A percentile compares a stretch with the other conserved stretches of the same genome.
These are phyloP conservation scores for Alternaria panax DNA, from an alignment of 2,329 filamentous ascomycete species.

Conservation along the genomic window DNA sequence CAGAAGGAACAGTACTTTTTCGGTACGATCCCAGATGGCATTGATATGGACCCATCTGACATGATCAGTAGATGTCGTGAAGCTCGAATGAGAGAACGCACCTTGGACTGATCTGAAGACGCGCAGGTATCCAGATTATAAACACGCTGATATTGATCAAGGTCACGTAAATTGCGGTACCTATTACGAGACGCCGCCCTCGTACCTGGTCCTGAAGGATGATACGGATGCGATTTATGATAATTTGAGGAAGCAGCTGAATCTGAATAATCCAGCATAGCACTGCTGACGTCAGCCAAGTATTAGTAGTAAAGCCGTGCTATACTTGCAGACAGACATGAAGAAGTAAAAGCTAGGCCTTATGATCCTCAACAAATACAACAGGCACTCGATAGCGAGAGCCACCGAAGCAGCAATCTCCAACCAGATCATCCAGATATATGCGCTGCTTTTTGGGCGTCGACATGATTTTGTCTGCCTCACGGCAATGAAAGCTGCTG, in stretches of 20 bases:
- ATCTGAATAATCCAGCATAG: slow-evolving; percentile 38
- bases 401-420: slow-evolving; percentile 54
- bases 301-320: not conserved
- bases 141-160: slow-evolving; percentile 43
- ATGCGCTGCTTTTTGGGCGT: slow-evolving; percentile 42
- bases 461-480: slow-evolving; percentile 33
- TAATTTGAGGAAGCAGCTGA: slow-evolving; percentile 42
- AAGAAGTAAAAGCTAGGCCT: slow-evolving; percentile 45
- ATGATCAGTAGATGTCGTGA: not conserved
- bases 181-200: slow-evolving; percentile 23
- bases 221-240: slow-evolving; percentile 40
- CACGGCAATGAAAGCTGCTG: slow-evolving; percentile 42
- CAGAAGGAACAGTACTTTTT: slow-evolving; percentile 35
- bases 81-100: slow-evolving; percentile 1
- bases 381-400: slow-evolving; percentile 50
- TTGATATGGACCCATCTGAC: slow-evolving; percentile 33
- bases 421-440: slow-evolving; percentile 59
- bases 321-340: slow-evolving; percentile 34
- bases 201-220: slow-evolving; percentile 27
- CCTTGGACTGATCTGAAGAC: slow-evolving; percentile 30
- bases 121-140: slow-evolving; percentile 40
- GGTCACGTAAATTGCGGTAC: slow-evolving; percentile 24
- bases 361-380: slow-evolving; percentile 41
- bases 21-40: slow-evolving; percentile 36
- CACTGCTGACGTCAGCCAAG: slow-evolving; percentile 21